Evolutionary conservation across 495 filamentous ascomycete genomes (phyloP), one percentile per base, ranked within the genome.

Genomic region (Podospora didyma): DNA sequence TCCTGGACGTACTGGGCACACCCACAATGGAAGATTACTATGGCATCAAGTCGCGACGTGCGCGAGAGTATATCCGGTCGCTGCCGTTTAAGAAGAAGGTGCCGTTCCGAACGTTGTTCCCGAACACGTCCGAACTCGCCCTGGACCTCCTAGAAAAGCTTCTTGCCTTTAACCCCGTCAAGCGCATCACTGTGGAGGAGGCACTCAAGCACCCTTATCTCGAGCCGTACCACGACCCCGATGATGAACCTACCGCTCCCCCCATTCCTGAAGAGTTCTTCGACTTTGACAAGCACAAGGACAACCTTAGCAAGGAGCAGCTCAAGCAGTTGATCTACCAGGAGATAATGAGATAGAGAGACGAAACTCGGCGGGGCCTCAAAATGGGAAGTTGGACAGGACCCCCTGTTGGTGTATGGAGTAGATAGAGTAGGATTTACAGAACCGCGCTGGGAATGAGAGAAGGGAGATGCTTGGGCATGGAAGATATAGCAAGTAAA

Each of bases 61-160:
- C 95, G 23, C 86, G 95, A 58, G 95, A 99, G 74, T 99, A 99
- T 75, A 99, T 99, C 71, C 92, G 95, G 41, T 96, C 92, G 46
- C 86, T 99, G 37, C 95, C 95, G n/a, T 99, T 99, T 81, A 99
- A 97, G 85, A 99, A 99, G 88, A 97, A 96, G 83, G 93, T 97
- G 48, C 93, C 95, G 0, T 95, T 97, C 86, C 89, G 92, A 66
- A 87, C 87, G 37, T 86, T 99, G 76, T 99, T 99, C 82, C 95
- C 94, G 55, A 96, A 96, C 79, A 96, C 92, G 42, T 94, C 90
- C 39, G 92, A 96, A 34, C 79, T 92, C 48, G 95, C 95, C 1
- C 83, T 97, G 26, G 94, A 99, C 65, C 80, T 99, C 39, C 79
- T 99, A 24, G 95, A 99, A 79, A 92, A 93, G 71, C 80, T 99